Evolutionary conservation across 768 basidiomycete species (phyloP).

Genomic region (Rhodosporidiobolus odoratus): DNA sequence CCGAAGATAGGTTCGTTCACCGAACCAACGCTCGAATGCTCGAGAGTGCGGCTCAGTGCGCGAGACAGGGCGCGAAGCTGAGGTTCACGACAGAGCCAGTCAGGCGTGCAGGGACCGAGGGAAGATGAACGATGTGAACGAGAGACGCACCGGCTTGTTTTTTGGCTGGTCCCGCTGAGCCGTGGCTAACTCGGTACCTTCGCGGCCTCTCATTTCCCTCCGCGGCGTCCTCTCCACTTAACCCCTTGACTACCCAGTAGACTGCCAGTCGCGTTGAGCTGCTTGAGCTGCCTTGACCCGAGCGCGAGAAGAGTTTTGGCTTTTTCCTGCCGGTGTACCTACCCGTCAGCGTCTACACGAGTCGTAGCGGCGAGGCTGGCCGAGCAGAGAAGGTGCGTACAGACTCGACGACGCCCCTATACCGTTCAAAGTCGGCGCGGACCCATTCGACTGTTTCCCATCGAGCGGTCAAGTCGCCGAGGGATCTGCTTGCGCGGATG

Average conservation of each 20-base stretch:
- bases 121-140: too few relatives aligned
- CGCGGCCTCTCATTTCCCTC: too few relatives aligned
- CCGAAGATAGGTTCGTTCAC: too few relatives aligned
- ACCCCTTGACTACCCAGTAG: conserved; percentile 24
- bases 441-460: conserved; percentile 38
- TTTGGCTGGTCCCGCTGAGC: too few relatives aligned
- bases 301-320: conserved; percentile 32
- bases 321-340: conserved; percentile 16
- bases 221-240: conserved; percentile 40
- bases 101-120: too few relatives aligned
- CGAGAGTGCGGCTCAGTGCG: too few relatives aligned
- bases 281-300: conserved; percentile 40
- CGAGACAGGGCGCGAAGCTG: too few relatives aligned
- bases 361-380: background rate
- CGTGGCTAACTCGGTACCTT: too few relatives aligned
- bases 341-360: background rate
- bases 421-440: conserved; percentile 37
- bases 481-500: conserved; percentile 32
- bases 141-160: too few relatives aligned
- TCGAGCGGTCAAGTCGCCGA: conserved; percentile 24
- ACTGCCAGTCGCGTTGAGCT: conserved; percentile 34
- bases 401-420: conserved; percentile 29
- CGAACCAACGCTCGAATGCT: too few relatives aligned
- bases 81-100: too few relatives aligned
- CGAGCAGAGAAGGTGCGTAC: background rate